Conservation (phyloP, 2,329 filamentous ascomycete genomes). For the Aspergillus costaricaensis region DNA sequence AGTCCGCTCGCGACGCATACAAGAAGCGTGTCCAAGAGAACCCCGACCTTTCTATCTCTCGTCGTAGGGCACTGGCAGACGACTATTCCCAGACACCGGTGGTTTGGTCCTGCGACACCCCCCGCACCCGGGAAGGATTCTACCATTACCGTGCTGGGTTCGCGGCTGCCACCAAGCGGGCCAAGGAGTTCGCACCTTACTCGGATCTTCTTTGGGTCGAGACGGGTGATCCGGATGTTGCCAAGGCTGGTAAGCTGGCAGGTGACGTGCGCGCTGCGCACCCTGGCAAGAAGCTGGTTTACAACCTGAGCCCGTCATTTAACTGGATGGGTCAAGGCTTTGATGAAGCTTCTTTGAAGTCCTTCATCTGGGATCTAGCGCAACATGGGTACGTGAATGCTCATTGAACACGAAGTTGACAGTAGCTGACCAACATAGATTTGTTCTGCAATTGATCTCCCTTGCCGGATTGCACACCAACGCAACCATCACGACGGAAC, state of each 20-base stretch:
- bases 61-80: conserved; percentile 71
- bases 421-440: conserved; percentile 42
- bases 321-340: conserved; percentile 99
- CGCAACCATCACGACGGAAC: conserved; percentile 68
- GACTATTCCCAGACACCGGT: conserved; percentile 68
- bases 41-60: conserved; percentile 74
- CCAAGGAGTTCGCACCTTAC: conserved; percentile 85
- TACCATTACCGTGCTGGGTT: conserved; percentile 66
- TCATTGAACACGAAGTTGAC: neutral
- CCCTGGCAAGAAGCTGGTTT: conserved; percentile 87
- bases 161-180: conserved; percentile 85
- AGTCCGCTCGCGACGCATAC: conserved; percentile 69
- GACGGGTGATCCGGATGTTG: conserved; percentile 83
- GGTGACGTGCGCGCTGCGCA: conserved; percentile 68
- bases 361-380: conserved; percentile 95
- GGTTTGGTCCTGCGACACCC: conserved; percentile 87
- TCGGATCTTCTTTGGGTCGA: conserved; percentile 97
- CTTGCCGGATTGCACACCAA: conserved; percentile 65
- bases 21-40: conserved; percentile 62
- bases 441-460: conserved; percentile 65
- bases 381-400: conserved; percentile 73
- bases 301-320: conserved; percentile 95
- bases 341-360: conserved; percentile 75
- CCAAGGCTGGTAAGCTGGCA: conserved; percentile 74
- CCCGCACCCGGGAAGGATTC: conserved; percentile 82